phyloP scores from a whole-genome alignment of 257 asterid genomes.

The Ehretia macrophylla region DNA sequence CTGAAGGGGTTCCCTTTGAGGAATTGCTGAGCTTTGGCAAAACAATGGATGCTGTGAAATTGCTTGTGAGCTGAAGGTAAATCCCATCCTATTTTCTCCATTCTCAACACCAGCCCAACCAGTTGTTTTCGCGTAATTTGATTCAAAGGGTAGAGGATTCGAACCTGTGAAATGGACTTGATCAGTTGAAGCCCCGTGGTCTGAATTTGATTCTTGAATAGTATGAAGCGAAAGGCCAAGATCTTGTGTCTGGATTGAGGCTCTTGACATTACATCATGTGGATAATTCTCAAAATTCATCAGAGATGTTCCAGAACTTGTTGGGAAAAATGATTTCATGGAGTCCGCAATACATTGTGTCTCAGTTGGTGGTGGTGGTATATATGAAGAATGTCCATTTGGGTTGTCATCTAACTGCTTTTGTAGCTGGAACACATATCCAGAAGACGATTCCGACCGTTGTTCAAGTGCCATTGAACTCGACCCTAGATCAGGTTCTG shows the following conservation, averaged over 20 bases:
- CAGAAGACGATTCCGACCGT: constrained; percentile 10
- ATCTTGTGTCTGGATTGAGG: constrained; percentile 28
- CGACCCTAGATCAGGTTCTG: constrained; percentile 25
- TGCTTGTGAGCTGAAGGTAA: constrained; percentile 17
- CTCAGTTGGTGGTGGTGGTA: constrained; percentile 12
- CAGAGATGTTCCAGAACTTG: constrained; percentile 16
- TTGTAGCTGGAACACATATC: constrained; percentile 18
- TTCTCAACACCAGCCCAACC: constrained; percentile 21
- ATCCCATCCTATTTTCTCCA: constrained; percentile 25
- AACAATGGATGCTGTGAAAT: constrained; percentile 18
- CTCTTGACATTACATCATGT: constrained; percentile 16
- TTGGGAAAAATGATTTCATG: constrained; percentile 33
- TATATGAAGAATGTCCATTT: constrained; percentile 9
- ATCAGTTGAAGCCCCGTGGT: constrained; percentile 10
- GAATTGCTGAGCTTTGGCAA: constrained; percentile 23
- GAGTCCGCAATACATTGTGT: constrained; percentile 24
- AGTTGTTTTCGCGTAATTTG: constrained; percentile 20
- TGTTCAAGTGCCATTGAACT: constrained; percentile 1
- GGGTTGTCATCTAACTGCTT: constrained; percentile 6
- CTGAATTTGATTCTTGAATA: constrained; percentile 16
- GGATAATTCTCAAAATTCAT: constrained; percentile 22
- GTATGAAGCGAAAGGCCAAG: constrained; percentile 51
- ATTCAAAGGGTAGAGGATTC: constrained; percentile 19
- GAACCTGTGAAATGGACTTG: constrained; percentile 12
- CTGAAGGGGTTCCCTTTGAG: constrained; percentile 45